These are phyloP conservation scores for Coemansia sp. DNA, from an alignment of 192 early-diverging fungal genomes.

Conservation along the genomic window DNA sequence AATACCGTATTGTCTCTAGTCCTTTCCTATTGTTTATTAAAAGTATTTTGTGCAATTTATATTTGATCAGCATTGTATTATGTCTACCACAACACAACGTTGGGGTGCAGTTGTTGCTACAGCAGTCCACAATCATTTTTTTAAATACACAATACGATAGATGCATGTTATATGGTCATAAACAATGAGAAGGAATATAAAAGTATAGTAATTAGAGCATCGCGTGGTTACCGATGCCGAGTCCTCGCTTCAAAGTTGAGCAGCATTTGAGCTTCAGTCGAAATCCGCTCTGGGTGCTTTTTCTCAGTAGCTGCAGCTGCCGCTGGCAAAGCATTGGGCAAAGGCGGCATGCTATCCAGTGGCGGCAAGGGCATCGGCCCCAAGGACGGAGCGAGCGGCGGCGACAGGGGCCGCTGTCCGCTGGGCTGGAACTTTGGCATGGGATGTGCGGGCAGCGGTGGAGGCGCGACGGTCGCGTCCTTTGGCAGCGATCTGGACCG, in stretches of 20 bases:
- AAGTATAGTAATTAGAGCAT: neutral
- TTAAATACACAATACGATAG: no score
- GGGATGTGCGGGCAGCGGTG: slow-evolving; percentile 27
- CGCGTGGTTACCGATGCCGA: neutral
- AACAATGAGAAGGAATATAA: no score
- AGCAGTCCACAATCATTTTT: no score
- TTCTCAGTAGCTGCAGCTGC: neutral
- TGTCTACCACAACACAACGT: no score
- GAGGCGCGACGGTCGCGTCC: neutral
- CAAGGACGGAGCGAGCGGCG: neutral
- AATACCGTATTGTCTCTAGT: neutral
- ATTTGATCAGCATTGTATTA: no score
- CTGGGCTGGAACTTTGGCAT: slow-evolving; percentile 45
- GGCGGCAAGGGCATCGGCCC: neutral
- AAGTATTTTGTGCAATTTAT: neutral
- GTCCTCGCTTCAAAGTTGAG: slow-evolving; percentile 31
- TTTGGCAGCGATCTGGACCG: slow-evolving; percentile 11
- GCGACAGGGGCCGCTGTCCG: neutral
- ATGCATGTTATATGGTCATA: no score
- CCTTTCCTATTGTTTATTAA: neutral
- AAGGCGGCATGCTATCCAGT: slow-evolving; percentile 6
- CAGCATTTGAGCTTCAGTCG: slow-evolving; percentile 45
- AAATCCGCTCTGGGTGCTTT: slow-evolving; percentile 13
- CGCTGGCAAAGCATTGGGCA: neutral
- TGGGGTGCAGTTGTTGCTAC: no score